Evolutionary conservation across 2,329 filamentous ascomycete species (phyloP), one percentile per base, ranked within the genome.

Genomic region (Alternaria longipes): DNA sequence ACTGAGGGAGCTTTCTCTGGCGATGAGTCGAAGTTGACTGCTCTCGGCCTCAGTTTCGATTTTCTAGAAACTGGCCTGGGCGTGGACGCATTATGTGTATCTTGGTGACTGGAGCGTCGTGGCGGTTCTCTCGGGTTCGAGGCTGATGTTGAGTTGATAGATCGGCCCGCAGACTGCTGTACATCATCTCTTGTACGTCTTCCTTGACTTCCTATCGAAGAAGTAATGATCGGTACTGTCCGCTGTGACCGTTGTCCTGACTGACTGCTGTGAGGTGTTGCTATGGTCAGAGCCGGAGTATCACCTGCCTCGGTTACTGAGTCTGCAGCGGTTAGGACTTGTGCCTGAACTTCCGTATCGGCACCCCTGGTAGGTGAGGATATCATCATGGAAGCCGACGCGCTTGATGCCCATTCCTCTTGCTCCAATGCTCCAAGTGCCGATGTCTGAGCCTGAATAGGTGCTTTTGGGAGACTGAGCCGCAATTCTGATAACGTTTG

Each of bases 11-110:
- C n/a, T 11, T 63, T 61, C 26, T 60, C 56, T 28, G 71, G 69
- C 3, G 73, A 71, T 0, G 72, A 73, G 38, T 66, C 67, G 44
- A 74, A 75, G n/a, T 65, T 71, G 20, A 73, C 51, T 11, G 60
- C 64, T 38, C 65, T 67, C 8, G 70, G 65, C 24, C 68, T 73
- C 11, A 51, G 46, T 30, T 65, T 72, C 8, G 69, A 32, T 61
- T 67, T 76, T 24, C 68, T 68, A 54, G 72, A 71, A 16, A 58
- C 64, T 8, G 59, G 65, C 9, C 58, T 65, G 12, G 71, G 71
- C 12, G 73, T 74, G 11, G 41, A 5, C 3, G n/a, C 8, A 8
- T 57, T 32, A 41, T 61, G 59, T 20, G 42, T 30, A 22, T 5
- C 14, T 30, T 38, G 50, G 20, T 30, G 51, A 22, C 18, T 63